Percentiles rank a stretch among this genome's conserved stretches.
Evolutionary conservation across 345 rosid species (phyloP).

Genomic region (Litchi chinensis): DNA sequence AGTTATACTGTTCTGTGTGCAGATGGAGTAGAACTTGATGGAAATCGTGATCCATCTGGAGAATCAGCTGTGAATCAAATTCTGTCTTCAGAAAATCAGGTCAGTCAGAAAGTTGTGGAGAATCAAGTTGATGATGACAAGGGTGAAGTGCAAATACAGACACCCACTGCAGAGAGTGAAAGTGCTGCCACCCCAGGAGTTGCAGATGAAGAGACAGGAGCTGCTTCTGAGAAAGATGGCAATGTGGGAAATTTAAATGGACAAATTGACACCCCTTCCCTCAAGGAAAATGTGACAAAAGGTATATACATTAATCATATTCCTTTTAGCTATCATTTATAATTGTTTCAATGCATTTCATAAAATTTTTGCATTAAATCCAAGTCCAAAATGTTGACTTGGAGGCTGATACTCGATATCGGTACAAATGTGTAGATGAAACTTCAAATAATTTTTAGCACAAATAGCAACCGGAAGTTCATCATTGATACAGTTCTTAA

Average conservation of each 20-base stretch:
- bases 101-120: conserved; percentile 33
- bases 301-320: conserved; percentile 35
- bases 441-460: neutral
- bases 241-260: conserved; percentile 36
- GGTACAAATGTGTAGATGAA: neutral
- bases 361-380: conserved; percentile 1
- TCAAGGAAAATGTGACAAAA: conserved; percentile 36
- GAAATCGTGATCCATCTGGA: conserved; percentile 37
- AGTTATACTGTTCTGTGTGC: conserved; percentile 22
- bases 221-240: conserved; percentile 39
- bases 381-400: neutral
- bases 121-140: conserved; percentile 36
- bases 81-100: conserved; percentile 40
- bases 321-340: conserved; percentile 1
- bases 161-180: conserved; percentile 40
- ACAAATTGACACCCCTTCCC: conserved; percentile 23
- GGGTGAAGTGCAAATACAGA: conserved; percentile 45
- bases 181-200: conserved; percentile 28
- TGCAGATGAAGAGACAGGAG: conserved; percentile 44
- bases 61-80: conserved; percentile 32
- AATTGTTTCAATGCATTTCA: neutral
- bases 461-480: neutral
- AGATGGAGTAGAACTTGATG: conserved; percentile 42
- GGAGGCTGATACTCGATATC: neutral
- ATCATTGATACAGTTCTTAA: neutral